Percentiles rank a stretch among this genome's conserved stretches.
Conservation (phyloP, 345 rosid species). For the Populus davidiana region DNA sequence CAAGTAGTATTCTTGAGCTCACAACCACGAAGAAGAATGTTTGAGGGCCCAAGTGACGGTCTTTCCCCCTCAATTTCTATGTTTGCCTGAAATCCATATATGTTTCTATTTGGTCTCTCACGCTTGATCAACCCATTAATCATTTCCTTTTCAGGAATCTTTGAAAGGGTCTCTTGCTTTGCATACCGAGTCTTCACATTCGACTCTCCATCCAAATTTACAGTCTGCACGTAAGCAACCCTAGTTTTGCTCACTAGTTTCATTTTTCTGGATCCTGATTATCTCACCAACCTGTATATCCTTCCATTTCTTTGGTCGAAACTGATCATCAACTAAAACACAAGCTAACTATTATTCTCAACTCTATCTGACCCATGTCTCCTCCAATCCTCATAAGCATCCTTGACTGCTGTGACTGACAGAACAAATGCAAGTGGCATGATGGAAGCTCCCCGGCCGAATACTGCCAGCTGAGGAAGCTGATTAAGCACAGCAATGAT, state of each 20-base stretch:
- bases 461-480: not conserved
- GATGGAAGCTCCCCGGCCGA: not conserved
- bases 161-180: not conserved
- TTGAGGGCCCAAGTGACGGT: not conserved
- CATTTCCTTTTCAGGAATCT: not conserved
- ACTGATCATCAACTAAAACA: not conserved
- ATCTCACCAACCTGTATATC: constrained; percentile 1
- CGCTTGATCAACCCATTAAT: not conserved
- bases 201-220: constrained; percentile 1
- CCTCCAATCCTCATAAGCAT: constrained; percentile 16
- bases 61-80: not conserved
- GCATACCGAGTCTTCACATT: not conserved
- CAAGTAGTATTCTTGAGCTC: not conserved
- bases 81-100: not conserved
- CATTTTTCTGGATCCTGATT: not conserved
- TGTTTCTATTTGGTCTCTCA: not conserved
- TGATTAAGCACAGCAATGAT: constrained; percentile 1
- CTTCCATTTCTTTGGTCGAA: constrained; percentile 4
- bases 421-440: constrained; percentile 7
- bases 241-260: not conserved
- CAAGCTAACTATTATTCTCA: not conserved
- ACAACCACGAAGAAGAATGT: not conserved
- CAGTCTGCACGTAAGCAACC: not conserved
- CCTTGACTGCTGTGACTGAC: constrained; percentile 9
- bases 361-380: not conserved